Base-by-base conservation (phyloP, 2,329 filamentous ascomycete species). In the Penicillium brasilianum region DNA sequence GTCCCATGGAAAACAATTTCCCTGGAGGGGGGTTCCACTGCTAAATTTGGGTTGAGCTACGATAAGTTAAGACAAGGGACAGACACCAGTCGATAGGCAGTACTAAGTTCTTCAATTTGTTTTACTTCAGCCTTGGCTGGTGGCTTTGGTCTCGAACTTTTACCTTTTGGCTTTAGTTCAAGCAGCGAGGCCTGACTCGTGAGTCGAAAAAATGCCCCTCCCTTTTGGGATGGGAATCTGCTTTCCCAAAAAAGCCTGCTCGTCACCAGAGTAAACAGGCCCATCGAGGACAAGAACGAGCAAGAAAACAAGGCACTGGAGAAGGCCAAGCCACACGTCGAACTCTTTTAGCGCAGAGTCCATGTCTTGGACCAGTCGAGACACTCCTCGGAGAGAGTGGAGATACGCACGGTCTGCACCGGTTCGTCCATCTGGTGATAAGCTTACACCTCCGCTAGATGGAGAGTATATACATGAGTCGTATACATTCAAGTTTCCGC, bases 31-130 rank as follows among this genome's bases (percentile, higher is more conserved):
- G 25, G 44, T n/a, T n/a, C n/a, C 44, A 22, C 32, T 46, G 55
- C 55, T 51, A 58, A 51, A 50, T 57, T 57, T 57, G 55, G 55
- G 46, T 34, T 34, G 10, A 34, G 16, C 28, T 20, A 50, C 46
- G 28, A 50, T 34, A 18, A 32, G 22, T 48, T 30, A 30, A 49
- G 46, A 32, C 46, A 30, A 49, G 43, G 46, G n/a, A 16, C 18
- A 50, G 46, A 50, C 46, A 34, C 46, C 7, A 22, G 18, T 20
- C n/a, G n/a, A n/a, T n/a, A n/a, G n/a, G n/a, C n/a, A n/a, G 18
- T 20, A n/a, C 13, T 16, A 13, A 9, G 43, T 46, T 46, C 16
- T n/a, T 28, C n/a, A n/a, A n/a, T 48, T 48, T 10, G 20, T 20
- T 43, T 22, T 9, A 11, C 4, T n/a, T 20, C 11, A 11, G 2